Conservation (phyloP, 768 basidiomycete genomes). For the Auricularia sp. region DNA sequence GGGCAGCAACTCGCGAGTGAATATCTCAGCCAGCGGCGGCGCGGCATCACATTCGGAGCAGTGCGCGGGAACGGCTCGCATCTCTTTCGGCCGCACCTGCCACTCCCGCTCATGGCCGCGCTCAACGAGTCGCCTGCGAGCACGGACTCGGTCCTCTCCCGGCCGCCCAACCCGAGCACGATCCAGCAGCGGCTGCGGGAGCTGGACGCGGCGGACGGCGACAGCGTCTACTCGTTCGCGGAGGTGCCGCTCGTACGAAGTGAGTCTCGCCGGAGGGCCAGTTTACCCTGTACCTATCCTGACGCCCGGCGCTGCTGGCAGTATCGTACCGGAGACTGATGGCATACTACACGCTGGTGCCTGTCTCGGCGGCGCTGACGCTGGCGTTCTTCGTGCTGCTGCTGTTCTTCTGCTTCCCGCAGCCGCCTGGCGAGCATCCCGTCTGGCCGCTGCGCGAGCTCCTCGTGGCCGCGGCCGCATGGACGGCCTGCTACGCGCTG, state of each 20-base stretch:
- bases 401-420: conserved; percentile 31
- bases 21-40: neutral
- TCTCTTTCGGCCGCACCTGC: neutral
- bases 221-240: neutral
- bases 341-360: conserved; percentile 50
- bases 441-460: conserved; percentile 44
- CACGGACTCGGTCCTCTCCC: neutral
- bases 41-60: neutral
- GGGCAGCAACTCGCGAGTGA: neutral
- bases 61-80: too few species aligned
- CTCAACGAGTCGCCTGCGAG: neutral
- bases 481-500: conserved; percentile 46
- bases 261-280: neutral
- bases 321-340: conserved; percentile 54
- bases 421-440: conserved; percentile 33
- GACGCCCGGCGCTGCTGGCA: conserved; percentile 16
- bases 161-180: neutral
- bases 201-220: neutral
- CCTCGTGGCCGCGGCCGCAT: conserved; percentile 49
- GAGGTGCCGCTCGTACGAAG: neutral
- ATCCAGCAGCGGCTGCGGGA: neutral
- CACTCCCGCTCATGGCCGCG: neutral
- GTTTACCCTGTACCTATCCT: neutral
- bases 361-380: conserved; percentile 30
- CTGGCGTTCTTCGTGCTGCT: conserved; percentile 16